Conservation (phyloP, 1,139 yeast genomes). For the Pichia sp. region DNA sequence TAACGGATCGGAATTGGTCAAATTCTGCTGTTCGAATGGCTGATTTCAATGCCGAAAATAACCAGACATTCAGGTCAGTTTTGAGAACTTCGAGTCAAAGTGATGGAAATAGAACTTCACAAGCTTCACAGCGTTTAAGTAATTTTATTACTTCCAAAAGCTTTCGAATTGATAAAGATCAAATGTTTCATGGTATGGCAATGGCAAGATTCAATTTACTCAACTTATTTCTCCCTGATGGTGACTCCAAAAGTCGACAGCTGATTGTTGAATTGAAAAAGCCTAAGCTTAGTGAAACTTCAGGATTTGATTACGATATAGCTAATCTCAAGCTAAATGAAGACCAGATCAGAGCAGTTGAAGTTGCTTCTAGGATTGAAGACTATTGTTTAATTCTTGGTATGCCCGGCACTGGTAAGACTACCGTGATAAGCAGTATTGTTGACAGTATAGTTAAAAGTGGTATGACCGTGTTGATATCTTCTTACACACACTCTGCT, state of each 20-base stretch:
- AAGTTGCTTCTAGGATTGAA: conserved; percentile 55
- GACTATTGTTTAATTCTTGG: conserved; percentile 84
- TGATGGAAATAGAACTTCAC: background rate
- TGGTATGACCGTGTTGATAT: conserved; percentile 65
- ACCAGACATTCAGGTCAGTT: conserved; percentile 51
- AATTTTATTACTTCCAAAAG: conserved; percentile 13
- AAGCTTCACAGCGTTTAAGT: background rate
- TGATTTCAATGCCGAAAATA: conserved; percentile 40
- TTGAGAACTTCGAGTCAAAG: background rate
- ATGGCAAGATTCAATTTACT: conserved; percentile 72
- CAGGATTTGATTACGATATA: conserved; percentile 27
- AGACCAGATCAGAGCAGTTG: conserved; percentile 70
- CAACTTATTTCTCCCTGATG: conserved; percentile 53
- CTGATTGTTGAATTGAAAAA: conserved; percentile 56
- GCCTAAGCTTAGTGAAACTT: conserved; percentile 40
- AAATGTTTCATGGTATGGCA: conserved; percentile 68
- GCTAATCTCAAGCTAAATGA: conserved; percentile 40
- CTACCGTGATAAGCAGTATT: conserved; percentile 80
- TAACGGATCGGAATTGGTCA: conserved; percentile 51
- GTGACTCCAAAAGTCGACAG: conserved; percentile 48
- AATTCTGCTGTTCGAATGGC: conserved; percentile 39
- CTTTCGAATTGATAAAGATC: conserved; percentile 78
- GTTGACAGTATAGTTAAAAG: conserved; percentile 55
- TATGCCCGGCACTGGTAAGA: conserved; percentile 99
- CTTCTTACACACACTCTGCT: conserved; percentile 93